A percentile compares a stretch with the other conserved stretches of the same genome.
phyloP scores from a whole-genome alignment of 139 green algal species.

The Chlorella sp. region DNA sequence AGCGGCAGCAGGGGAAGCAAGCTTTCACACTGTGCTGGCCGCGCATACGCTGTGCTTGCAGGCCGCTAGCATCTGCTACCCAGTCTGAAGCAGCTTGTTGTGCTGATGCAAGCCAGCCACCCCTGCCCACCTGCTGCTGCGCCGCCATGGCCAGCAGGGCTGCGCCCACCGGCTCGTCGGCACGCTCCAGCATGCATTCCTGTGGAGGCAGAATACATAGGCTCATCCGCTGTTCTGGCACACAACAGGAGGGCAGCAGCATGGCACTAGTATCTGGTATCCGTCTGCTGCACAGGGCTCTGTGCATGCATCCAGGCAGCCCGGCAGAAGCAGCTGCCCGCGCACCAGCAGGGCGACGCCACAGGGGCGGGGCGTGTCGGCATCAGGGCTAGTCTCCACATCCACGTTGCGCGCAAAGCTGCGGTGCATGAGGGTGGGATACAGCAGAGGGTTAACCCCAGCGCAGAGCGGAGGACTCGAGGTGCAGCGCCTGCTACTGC shows the following conservation, averaged over 20 bases:
- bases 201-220: too few species aligned
- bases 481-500: background rate
- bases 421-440: background rate
- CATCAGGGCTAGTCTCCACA: slow-evolving; percentile 77
- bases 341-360: slow-evolving; percentile 74
- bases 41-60: too few species aligned
- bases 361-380: slow-evolving; percentile 79
- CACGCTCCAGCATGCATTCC: slow-evolving; percentile 80
- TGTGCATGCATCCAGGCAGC: background rate
- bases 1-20: too few species aligned
- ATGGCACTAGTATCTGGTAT: too few species aligned
- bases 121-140: slow-evolving; percentile 55
- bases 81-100: too few species aligned
- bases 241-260: too few species aligned
- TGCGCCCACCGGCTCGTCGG: slow-evolving; percentile 52
- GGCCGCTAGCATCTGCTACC: too few species aligned
- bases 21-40: too few species aligned
- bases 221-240: too few species aligned
- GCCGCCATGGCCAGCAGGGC: slow-evolving; percentile 58
- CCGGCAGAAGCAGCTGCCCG: background rate
- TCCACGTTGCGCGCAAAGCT: slow-evolving; percentile 66
- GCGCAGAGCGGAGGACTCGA: too few species aligned
- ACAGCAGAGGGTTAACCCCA: too few species aligned
- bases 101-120: background rate
- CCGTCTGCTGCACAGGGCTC: too few species aligned